Evolutionary conservation across 2,329 filamentous ascomycete genomes (phyloP).

Genomic region (Trichoderma harzianum): DNA sequence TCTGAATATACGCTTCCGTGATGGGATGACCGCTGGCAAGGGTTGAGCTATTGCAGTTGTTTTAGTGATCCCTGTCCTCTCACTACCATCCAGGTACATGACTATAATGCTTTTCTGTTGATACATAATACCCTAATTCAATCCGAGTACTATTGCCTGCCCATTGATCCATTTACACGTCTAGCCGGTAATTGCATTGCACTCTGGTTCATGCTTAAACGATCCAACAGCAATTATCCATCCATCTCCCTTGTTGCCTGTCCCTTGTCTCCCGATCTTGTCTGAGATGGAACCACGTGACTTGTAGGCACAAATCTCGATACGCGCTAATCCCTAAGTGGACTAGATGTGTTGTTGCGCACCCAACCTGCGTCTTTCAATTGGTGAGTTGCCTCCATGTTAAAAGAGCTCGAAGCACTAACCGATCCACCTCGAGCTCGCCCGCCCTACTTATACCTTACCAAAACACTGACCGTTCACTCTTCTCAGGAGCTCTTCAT

Average conservation of each 20-base stretch:
- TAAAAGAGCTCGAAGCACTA: slow-evolving; percentile 28
- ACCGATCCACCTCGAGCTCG: slow-evolving; percentile 24
- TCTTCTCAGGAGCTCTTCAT: slow-evolving; percentile 5
- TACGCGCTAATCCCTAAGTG: background rate
- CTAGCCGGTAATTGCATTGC: background rate
- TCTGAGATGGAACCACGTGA: background rate
- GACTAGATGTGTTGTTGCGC: slow-evolving; percentile 33
- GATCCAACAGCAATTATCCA: background rate
- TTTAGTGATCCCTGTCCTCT: background rate
- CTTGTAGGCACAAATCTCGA: background rate
- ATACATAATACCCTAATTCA: background rate
- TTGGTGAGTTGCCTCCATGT: slow-evolving; percentile 22
- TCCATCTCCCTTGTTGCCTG: background rate
- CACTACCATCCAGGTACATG: background rate
- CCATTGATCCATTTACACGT: background rate
- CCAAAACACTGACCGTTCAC: slow-evolving; percentile 11
- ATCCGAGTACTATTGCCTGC: background rate
- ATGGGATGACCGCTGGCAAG: background rate
- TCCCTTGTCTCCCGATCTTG: background rate
- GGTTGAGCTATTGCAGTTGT: too few species aligned
- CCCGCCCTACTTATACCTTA: slow-evolving; percentile 22
- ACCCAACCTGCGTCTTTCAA: slow-evolving; percentile 21
- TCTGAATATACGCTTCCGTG: background rate
- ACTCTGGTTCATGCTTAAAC: background rate
- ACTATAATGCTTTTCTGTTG: background rate